Percentiles rank a stretch among this genome's conserved stretches.
Conservation (phyloP, 1,284 basidiomycete genomes). For the Somion occarium region DNA sequence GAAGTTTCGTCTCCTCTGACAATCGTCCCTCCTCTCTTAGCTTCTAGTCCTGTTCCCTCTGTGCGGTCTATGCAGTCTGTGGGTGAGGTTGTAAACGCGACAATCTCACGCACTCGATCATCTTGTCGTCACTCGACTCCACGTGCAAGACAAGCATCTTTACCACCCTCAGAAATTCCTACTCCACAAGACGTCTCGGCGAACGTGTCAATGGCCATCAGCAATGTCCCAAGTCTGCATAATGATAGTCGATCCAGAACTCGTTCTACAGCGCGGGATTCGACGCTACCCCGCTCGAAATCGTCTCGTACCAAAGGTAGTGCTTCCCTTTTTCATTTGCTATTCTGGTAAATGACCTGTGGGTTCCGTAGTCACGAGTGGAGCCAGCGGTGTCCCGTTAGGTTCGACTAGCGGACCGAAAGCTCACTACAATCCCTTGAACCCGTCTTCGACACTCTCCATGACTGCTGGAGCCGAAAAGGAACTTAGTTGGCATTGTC, state of each 20-base stretch:
- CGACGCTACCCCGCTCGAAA: not conserved
- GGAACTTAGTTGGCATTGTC: constrained; percentile 23
- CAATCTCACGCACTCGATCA: not conserved
- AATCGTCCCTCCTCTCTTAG: not conserved
- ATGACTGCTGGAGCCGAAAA: not conserved
- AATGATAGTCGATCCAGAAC: too few relatives aligned
- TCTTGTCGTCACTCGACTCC: constrained; percentile 3
- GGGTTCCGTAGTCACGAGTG: not conserved
- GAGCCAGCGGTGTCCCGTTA: not conserved
- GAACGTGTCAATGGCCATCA: not conserved
- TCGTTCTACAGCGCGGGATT: too few relatives aligned
- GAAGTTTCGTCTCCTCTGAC: not conserved
- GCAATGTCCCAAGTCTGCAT: not conserved
- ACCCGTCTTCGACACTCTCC: not conserved
- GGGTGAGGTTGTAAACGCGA: not conserved
- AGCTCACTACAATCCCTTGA: not conserved
- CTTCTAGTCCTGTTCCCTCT: too few relatives aligned
- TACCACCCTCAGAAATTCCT: not conserved
- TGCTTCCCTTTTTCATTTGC: not conserved
- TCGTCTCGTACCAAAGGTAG: not conserved
- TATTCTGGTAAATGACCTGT: too few relatives aligned
- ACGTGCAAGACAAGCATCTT: not conserved
- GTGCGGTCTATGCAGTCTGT: not conserved
- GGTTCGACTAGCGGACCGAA: not conserved
- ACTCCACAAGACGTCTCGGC: not conserved